Evolutionary conservation across 148 eudicot genomes (phyloP).

Genomic region (Silene latifolia): DNA sequence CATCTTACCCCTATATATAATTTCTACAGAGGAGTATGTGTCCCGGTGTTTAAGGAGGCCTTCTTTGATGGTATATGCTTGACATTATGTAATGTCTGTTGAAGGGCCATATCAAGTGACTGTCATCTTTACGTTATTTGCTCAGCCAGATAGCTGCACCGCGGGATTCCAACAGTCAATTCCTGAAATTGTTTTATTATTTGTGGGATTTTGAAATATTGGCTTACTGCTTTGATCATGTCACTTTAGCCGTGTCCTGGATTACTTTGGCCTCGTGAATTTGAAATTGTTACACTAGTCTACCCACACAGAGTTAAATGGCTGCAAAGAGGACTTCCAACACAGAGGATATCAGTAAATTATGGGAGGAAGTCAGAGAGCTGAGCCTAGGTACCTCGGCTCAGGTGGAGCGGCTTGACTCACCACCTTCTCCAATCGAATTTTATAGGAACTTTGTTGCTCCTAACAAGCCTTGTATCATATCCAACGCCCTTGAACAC

Average conservation of each 20-base stretch:
- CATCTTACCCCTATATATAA: not conserved
- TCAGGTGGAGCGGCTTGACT: slow-evolving; percentile 46
- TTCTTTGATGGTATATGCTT: not conserved
- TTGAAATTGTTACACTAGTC: not conserved
- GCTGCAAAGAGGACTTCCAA: slow-evolving; percentile 13
- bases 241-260: not conserved
- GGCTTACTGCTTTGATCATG: not conserved
- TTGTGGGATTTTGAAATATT: no score
- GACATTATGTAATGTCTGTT: not conserved
- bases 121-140: not conserved
- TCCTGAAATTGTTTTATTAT: not conserved
- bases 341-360: slow-evolving; percentile 30
- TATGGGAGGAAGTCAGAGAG: slow-evolving; percentile 85
- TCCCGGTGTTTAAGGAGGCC: no score
- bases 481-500: slow-evolving; percentile 71
- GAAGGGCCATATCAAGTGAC: not conserved
- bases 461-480: slow-evolving; percentile 82
- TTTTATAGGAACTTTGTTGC: slow-evolving; percentile 74
- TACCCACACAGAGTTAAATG: slow-evolving; percentile 14
- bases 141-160: not conserved
- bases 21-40: slow-evolving; percentile 2
- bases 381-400: slow-evolving; percentile 59
- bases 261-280: not conserved
- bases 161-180: not conserved
- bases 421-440: slow-evolving; percentile 74